Evolutionary conservation across 2,329 filamentous ascomycete species (phyloP).

Genomic region (Lecanicillium sp.): DNA sequence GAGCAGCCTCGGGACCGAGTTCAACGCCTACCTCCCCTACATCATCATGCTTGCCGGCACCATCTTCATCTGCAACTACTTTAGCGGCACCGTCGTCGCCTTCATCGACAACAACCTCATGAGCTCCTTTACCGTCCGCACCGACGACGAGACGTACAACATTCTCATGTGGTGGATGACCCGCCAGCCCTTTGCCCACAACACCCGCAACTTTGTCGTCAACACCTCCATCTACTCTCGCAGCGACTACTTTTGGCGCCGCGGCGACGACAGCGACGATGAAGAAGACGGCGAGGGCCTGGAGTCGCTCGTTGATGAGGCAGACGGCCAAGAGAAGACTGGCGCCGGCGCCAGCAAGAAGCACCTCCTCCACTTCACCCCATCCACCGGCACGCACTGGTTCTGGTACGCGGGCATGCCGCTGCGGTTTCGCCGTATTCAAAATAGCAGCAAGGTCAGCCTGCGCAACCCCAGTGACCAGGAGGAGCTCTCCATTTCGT

Average conservation of each 20-base stretch:
- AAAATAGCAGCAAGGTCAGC: constrained; percentile 35
- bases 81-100: constrained; percentile 38
- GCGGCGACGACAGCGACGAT: constrained; percentile 38
- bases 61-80: constrained; percentile 45
- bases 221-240: constrained; percentile 53
- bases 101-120: constrained; percentile 49
- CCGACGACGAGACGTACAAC: constrained; percentile 66
- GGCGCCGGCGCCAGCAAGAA: constrained; percentile 27
- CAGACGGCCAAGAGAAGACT: constrained; percentile 13
- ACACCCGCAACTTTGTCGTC: constrained; percentile 55
- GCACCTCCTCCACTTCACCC: constrained; percentile 54
- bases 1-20: constrained; percentile 52
- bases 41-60: constrained; percentile 42
- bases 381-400: constrained; percentile 57
- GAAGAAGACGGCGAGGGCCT: constrained; percentile 19
- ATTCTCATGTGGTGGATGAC: constrained; percentile 66
- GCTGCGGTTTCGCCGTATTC: constrained; percentile 48
- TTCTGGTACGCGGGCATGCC: constrained; percentile 58
- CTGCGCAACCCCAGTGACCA: constrained; percentile 38
- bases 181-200: constrained; percentile 50
- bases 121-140: constrained; percentile 57
- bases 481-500: constrained; percentile 53
- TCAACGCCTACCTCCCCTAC: constrained; percentile 54
- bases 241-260: constrained; percentile 39
- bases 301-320: constrained; percentile 16